Conservation (phyloP, 1,139 yeast species). For the Pichia cactophila region DNA sequence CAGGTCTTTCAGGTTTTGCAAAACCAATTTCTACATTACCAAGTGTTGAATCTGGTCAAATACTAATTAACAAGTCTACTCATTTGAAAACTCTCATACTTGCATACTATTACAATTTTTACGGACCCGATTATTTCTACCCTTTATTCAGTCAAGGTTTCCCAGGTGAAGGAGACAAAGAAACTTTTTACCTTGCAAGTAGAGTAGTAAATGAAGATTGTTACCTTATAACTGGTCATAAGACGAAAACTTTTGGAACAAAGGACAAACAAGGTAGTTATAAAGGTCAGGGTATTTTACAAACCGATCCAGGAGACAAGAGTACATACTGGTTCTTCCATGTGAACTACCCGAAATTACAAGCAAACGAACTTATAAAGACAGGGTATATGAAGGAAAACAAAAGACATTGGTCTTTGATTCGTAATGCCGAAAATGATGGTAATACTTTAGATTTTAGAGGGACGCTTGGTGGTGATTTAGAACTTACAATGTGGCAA, state of each 20-base stretch:
- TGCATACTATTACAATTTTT: constrained; percentile 25
- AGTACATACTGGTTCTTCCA: constrained; percentile 23
- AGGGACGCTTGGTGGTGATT: constrained; percentile 17
- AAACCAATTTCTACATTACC: constrained; percentile 23
- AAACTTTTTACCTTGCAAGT: constrained; percentile 26
- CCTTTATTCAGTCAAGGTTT: constrained; percentile 28
- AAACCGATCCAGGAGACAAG: constrained; percentile 22
- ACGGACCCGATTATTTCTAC: constrained; percentile 27
- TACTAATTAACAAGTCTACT: constrained; percentile 23
- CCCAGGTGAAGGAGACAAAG: constrained; percentile 29
- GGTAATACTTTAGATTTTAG: constrained; percentile 15
- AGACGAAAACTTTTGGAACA: constrained; percentile 25
- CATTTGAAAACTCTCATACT: constrained; percentile 25
- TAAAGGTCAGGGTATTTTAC: constrained; percentile 27
- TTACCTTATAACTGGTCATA: constrained; percentile 22
- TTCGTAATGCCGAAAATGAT: constrained; percentile 24
- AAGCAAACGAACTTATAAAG: constrained; percentile 15
- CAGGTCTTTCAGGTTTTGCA: constrained; percentile 17
- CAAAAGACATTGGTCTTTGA: constrained; percentile 21
- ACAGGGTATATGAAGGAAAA: constrained; percentile 16
- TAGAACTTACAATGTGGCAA: constrained; percentile 23
- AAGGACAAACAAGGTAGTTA: constrained; percentile 19
- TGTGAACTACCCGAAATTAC: constrained; percentile 26
- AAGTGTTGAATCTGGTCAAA: constrained; percentile 27
- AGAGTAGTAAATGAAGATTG: constrained; percentile 23